phyloP scores from a whole-genome alignment of 1,139 yeast species.

The Saccharomyces hybrid region DNA sequence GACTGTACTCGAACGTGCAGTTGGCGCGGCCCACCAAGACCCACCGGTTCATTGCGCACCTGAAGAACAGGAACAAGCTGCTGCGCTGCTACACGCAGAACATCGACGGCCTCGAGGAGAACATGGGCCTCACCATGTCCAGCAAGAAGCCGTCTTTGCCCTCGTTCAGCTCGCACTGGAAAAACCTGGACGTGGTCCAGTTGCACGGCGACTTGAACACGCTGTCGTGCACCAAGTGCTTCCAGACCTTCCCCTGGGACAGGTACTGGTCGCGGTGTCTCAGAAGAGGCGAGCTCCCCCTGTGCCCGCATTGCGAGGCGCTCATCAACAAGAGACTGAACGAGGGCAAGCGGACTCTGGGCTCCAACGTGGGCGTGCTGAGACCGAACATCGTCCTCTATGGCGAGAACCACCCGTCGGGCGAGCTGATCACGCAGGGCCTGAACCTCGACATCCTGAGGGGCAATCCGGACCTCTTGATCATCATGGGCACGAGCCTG shows the following conservation, averaged over 20 bases:
- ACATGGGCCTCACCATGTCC: slow-evolving; percentile 30
- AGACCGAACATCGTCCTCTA: slow-evolving; percentile 80
- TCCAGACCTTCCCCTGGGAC: slow-evolving; percentile 54
- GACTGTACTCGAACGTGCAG: slow-evolving; percentile 54
- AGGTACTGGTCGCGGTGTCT: slow-evolving; percentile 40
- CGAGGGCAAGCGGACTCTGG: slow-evolving; percentile 64
- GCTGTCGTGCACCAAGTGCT: slow-evolving; percentile 67
- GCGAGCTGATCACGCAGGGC: slow-evolving; percentile 69
- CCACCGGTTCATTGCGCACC: slow-evolving; percentile 62
- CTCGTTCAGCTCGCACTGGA: slow-evolving; percentile 38
- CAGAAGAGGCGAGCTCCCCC: slow-evolving; percentile 38
- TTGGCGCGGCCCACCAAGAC: slow-evolving; percentile 75
- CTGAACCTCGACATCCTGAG: slow-evolving; percentile 54
- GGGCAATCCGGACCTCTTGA: slow-evolving; percentile 61
- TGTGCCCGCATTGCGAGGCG: slow-evolving; percentile 49
- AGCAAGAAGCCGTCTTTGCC: neutral
- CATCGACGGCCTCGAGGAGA: slow-evolving; percentile 41
- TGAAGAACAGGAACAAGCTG: slow-evolving; percentile 60
- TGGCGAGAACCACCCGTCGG: slow-evolving; percentile 82
- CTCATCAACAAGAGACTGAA: slow-evolving; percentile 37
- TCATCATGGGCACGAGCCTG: slow-evolving; percentile 80
- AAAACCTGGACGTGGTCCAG: slow-evolving; percentile 67
- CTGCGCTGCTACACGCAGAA: slow-evolving; percentile 80
- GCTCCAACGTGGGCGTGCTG: slow-evolving; percentile 61
- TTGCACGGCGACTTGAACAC: slow-evolving; percentile 82